These are phyloP conservation scores for Rutstroemia sp. DNA, from an alignment of 2,329 filamentous ascomycete species.

Conservation along the genomic window DNA sequence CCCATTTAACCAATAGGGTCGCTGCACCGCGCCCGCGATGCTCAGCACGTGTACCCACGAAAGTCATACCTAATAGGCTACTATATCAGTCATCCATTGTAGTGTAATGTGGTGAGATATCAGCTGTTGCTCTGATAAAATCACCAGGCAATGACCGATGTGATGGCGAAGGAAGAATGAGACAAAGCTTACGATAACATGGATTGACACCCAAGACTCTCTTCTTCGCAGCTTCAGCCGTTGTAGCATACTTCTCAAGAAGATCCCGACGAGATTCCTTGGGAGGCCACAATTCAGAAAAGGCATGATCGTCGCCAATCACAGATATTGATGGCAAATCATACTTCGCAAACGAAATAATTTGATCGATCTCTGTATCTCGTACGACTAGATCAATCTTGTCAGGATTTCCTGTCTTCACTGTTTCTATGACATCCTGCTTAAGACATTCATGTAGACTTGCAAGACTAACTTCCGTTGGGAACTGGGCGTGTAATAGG, in stretches of 20 bases:
- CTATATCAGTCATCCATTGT: not conserved
- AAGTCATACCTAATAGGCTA: constrained; percentile 19
- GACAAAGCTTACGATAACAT: constrained; percentile 24
- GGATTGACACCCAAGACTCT: constrained; percentile 16
- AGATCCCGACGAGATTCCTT: constrained; percentile 14
- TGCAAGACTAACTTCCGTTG: constrained; percentile 15
- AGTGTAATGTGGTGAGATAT: not conserved
- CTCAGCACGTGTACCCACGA: constrained; percentile 20
- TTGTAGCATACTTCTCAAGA: constrained; percentile 17
- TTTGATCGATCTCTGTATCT: constrained; percentile 16
- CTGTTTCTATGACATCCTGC: constrained; percentile 15
- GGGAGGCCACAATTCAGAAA: constrained; percentile 9
- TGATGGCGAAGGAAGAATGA: not conserved
- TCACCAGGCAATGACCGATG: not conserved
- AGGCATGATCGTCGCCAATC: not conserved
- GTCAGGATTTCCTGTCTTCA: constrained; percentile 6
- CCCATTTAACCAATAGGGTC: constrained; percentile 22
- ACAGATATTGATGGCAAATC: constrained; percentile 17
- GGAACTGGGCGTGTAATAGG: constrained; percentile 24
- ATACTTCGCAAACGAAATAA: constrained; percentile 27
- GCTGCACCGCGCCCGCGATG: constrained; percentile 21
- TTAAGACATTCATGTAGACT: constrained; percentile 15
- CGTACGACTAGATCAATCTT: constrained; percentile 19
- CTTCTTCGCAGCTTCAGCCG: constrained; percentile 16
- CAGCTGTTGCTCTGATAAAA: not conserved